phyloP scores from a whole-genome alignment of 2,329 filamentous ascomycete species.

The Cytospora chrysosperma region DNA sequence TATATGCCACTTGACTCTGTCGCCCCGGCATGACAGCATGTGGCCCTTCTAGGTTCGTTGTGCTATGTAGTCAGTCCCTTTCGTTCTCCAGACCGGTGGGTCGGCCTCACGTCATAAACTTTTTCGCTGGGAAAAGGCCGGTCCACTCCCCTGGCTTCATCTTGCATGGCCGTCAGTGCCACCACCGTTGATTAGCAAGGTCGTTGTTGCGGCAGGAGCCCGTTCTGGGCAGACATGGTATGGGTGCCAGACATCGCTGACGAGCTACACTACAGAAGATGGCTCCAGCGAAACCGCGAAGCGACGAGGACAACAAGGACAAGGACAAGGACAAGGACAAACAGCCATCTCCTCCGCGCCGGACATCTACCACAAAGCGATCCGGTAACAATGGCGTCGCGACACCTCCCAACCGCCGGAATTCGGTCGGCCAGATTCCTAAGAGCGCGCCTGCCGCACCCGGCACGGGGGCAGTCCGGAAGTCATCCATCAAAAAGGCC shows the following conservation, averaged over 20 bases:
- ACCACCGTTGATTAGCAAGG: not conserved
- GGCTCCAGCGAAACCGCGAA: conserved; percentile 24
- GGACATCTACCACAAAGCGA: conserved; percentile 19
- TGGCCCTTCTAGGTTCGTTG: conserved; percentile 24
- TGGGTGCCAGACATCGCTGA: conserved; percentile 15
- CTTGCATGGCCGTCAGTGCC: not conserved
- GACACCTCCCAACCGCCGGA: conserved; percentile 31
- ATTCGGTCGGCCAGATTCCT: conserved; percentile 35
- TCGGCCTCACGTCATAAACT: conserved; percentile 17
- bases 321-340: conserved; percentile 23
- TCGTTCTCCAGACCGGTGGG: conserved; percentile 1
- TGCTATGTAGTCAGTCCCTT: not conserved
- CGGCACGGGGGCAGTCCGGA: conserved; percentile 29
- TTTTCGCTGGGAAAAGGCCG: conserved; percentile 1
- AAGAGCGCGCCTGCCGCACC: conserved; percentile 43
- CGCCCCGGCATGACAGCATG: conserved; percentile 24
- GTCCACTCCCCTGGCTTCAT: conserved; percentile 3
- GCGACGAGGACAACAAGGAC: conserved; percentile 21
- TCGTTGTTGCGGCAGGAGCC: not conserved
- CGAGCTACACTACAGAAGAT: conserved; percentile 20
- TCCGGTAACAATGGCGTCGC: conserved; percentile 26
- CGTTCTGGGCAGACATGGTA: not conserved
- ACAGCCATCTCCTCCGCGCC: conserved; percentile 17
- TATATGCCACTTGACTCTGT: conserved; percentile 9
- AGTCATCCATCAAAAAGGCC: conserved; percentile 39